Evolutionary conservation across 2,329 filamentous ascomycete genomes (phyloP).

Genomic region (Colletotrichum acutatum): DNA sequence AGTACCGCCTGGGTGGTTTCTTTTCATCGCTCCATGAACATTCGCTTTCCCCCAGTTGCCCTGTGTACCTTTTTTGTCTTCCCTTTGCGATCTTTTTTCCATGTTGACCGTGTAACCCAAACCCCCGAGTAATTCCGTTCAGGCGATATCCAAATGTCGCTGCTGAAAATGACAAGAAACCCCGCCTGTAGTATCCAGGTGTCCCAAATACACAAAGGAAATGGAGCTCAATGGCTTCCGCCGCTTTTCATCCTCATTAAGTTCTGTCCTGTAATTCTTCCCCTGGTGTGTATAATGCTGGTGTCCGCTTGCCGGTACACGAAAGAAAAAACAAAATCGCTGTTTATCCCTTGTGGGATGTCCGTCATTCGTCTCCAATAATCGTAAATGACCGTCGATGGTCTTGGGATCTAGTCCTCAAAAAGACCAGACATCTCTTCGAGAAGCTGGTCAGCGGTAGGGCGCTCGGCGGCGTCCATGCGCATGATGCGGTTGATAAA

Average conservation of each 20-base stretch:
- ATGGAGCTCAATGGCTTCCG: neutral
- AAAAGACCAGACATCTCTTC: slow-evolving; percentile 34
- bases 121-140: neutral
- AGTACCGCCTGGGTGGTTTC: neutral
- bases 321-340: neutral
- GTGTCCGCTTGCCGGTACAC: neutral
- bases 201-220: slow-evolving; percentile 7
- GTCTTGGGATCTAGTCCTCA: neutral
- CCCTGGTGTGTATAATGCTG: neutral
- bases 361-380: neutral
- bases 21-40: neutral
- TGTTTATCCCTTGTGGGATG: neutral
- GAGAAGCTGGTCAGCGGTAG: slow-evolving; percentile 28
- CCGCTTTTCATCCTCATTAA: slow-evolving; percentile 27
- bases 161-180: neutral
- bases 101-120: neutral
- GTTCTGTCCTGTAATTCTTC: slow-evolving; percentile 4
- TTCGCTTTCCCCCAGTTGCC: neutral
- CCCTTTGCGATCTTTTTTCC: neutral
- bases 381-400: neutral
- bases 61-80: slow-evolving; percentile 1
- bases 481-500: slow-evolving; percentile 35
- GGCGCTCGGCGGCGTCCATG: slow-evolving; percentile 33
- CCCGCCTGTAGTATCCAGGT: neutral
- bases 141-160: neutral